A percentile compares a stretch with the other conserved stretches of the same genome.
Conservation (phyloP, 2,329 filamentous ascomycete species). For the Colletotrichum tropicale region DNA sequence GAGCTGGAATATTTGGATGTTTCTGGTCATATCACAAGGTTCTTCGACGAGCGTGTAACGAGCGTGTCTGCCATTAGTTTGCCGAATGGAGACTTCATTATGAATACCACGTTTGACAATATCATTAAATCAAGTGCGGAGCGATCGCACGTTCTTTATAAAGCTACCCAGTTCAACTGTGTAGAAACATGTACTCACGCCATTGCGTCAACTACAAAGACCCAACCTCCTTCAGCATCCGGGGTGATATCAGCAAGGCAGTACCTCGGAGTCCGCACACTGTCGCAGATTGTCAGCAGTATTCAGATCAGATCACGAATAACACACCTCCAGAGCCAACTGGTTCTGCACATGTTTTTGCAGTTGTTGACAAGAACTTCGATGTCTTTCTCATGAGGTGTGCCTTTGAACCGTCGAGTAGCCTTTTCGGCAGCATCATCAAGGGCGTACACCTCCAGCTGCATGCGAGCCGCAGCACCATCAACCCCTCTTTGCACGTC, state of each 20-base stretch:
- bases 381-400: background rate
- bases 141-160: background rate
- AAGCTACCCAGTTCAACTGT: background rate
- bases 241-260: background rate
- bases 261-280: background rate
- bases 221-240: background rate
- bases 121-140: background rate
- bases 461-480: background rate
- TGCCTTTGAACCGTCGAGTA: background rate
- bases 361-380: background rate
- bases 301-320: background rate
- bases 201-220: background rate
- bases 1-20: too few relatives aligned
- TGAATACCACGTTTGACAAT: background rate
- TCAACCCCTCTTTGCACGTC: background rate
- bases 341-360: background rate
- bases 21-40: background rate
- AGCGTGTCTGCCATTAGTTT: background rate
- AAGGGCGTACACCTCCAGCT: background rate
- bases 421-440: background rate
- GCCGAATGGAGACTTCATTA: background rate
- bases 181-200: background rate
- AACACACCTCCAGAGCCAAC: background rate
- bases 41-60: background rate
- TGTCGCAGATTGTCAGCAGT: background rate